Conservation (phyloP, 306 rosid genomes). For the Vigna mungo region DNA sequence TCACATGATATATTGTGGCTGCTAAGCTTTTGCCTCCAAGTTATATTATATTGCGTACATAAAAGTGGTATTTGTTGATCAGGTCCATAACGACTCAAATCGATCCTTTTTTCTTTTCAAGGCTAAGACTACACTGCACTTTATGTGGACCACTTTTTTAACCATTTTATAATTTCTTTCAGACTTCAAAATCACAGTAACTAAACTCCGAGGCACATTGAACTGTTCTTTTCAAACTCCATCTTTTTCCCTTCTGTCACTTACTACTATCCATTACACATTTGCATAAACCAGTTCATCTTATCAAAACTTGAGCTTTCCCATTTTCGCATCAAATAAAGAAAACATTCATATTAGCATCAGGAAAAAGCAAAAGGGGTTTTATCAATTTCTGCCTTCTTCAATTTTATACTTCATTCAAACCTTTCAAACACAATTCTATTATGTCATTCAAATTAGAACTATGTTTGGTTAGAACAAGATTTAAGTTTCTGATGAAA, state of each 20-base stretch:
- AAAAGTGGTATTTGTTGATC: slow-evolving; percentile 46
- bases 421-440: background rate
- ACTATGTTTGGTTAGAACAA: no score
- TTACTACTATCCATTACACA: slow-evolving; percentile 1
- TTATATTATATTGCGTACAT: slow-evolving; percentile 49
- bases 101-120: slow-evolving; percentile 17
- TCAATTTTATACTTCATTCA: background rate
- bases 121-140: slow-evolving; percentile 42
- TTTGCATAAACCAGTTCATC: slow-evolving; percentile 28
- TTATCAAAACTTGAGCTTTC: slow-evolving; percentile 34
- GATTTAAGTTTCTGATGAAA: no score
- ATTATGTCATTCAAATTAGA: no score
- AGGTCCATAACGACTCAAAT: no score
- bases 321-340: slow-evolving; percentile 16
- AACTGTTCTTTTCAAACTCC: slow-evolving; percentile 37
- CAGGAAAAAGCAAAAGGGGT: slow-evolving; percentile 14
- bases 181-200: slow-evolving; percentile 43
- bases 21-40: slow-evolving; percentile 65
- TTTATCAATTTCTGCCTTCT: slow-evolving; percentile 1
- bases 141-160: slow-evolving; percentile 25
- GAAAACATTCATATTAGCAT: background rate
- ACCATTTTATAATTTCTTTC: background rate
- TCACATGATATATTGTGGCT: slow-evolving; percentile 28
- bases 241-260: slow-evolving; percentile 22
- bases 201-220: slow-evolving; percentile 41